A percentile compares a stretch with the other conserved stretches of the same genome.
phyloP scores from a whole-genome alignment of 2,329 filamentous ascomycete species.

The Orbilia oligospora region DNA sequence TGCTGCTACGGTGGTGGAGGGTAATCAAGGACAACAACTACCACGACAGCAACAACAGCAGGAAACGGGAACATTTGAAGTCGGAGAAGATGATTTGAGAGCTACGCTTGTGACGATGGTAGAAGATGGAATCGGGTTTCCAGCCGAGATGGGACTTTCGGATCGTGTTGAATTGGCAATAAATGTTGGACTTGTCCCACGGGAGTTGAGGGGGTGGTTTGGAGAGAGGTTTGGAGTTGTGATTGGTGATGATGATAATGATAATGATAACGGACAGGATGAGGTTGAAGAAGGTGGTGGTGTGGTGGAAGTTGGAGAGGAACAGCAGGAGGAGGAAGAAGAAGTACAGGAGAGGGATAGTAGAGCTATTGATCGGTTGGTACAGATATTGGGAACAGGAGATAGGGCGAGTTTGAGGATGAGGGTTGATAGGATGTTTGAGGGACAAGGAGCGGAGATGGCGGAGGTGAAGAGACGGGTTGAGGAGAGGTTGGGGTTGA shows the following conservation, averaged over 20 bases:
- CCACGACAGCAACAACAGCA: slow-evolving; percentile 5
- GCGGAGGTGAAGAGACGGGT: slow-evolving; percentile 52
- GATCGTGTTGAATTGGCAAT: slow-evolving; percentile 32
- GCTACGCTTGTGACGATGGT: slow-evolving; percentile 64
- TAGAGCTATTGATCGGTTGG: slow-evolving; percentile 65
- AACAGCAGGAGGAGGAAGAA: slow-evolving; percentile 65
- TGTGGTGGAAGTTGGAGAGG: no score
- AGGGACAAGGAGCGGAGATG: slow-evolving; percentile 56
- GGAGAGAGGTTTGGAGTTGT: slow-evolving; percentile 8
- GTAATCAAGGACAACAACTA: no score
- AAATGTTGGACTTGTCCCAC: slow-evolving; percentile 36
- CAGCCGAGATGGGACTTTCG: background rate
- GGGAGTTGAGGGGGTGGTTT: slow-evolving; percentile 31
- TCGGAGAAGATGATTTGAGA: slow-evolving; percentile 61
- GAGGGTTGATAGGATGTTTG: slow-evolving; percentile 58
- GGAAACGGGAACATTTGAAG: slow-evolving; percentile 54
- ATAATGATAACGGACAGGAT: background rate
- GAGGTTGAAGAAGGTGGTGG: slow-evolving; percentile 62
- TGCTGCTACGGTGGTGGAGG: no score
- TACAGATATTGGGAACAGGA: slow-evolving; percentile 53
- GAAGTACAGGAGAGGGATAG: slow-evolving; percentile 66
- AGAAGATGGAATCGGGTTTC: slow-evolving; percentile 59
- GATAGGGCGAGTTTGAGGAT: slow-evolving; percentile 40
- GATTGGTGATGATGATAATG: background rate
- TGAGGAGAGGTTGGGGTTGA: slow-evolving; percentile 46